Conservation (phyloP, 73 alveolate genomes). For the Tetrahymena malaccensis region DNA sequence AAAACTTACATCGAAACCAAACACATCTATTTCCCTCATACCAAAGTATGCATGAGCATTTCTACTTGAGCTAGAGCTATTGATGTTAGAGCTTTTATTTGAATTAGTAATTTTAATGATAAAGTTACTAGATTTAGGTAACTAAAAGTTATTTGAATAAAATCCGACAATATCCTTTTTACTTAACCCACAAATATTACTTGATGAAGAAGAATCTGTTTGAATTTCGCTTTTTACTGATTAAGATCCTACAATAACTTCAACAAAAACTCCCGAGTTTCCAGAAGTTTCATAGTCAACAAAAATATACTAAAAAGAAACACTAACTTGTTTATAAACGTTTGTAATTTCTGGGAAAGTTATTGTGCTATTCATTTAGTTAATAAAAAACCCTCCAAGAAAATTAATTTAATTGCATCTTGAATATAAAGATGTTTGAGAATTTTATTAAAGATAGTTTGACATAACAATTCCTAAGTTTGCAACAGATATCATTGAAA, state of each 20-base stretch:
- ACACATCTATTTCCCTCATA: not conserved
- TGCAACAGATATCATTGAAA: not conserved
- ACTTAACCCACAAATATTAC: not conserved
- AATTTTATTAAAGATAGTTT: not conserved
- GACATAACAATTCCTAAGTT: not conserved
- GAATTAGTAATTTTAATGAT: not conserved
- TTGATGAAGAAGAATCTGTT: not conserved
- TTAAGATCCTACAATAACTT: not conserved
- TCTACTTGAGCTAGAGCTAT: not conserved
- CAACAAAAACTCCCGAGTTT: not conserved
- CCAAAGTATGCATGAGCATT: not conserved
- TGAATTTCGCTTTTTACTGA: not conserved
- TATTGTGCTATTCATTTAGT: not conserved
- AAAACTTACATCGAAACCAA: not conserved
- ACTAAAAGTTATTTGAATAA: not conserved
- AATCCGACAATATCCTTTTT: not conserved
- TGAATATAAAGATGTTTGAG: not conserved
- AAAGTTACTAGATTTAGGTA: not conserved
- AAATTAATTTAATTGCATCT: not conserved
- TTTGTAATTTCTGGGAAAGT: not conserved
- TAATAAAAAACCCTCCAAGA: not conserved
- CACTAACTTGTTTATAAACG: not conserved
- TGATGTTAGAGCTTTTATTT: not conserved
- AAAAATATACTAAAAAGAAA: not conserved
- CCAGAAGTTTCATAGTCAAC: not conserved